Evolutionary conservation across 495 filamentous ascomycete genomes (phyloP), one percentile per base, ranked within the genome.

Genomic region (Penicillium steckii): DNA sequence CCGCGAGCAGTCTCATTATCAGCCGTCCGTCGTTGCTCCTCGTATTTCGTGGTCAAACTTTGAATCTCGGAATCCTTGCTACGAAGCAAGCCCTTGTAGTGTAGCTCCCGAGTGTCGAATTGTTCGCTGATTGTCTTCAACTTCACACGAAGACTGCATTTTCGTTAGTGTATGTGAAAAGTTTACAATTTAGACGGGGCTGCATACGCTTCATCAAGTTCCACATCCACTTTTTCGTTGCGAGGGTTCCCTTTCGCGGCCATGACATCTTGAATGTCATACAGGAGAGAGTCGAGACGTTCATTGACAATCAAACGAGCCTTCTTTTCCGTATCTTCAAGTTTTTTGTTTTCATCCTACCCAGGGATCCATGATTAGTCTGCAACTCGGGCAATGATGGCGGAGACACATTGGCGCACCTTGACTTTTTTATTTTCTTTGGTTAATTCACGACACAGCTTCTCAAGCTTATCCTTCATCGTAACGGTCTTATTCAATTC

Each of bases 391-490:
- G 17, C 21, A 41, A 17, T 23, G 8, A 23, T n/a, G 8, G 23
- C 10, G 38, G 13, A n/a, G 18, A 41, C 10, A 23, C 17, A 35
- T 51, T 54, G 50, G 49, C 45, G 51, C 65, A 95, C 92, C 86
- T 97, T 97, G 15, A 98, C 79, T 67, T 92, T 90, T 67, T 97
- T 97, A 68, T 97, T 97, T 65, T 98, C 95, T 61, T 90, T 88
- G 35, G 92, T 91, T 27, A 97, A 75, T 61, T 97, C 93, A 26
- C 94, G 77, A 57, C 91, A 96, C 33, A 97, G 75, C 62, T 96
- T 97, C 66, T 97, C 95, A 32, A 97, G 74, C 69, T 97, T 97
- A 55, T 96, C 89, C 67, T 92, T 95, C 63, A 96, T 84, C 9
- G 84, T 84, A 8, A 87, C 82, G 18, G 89, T 91, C 68, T 94